Base-by-base conservation (phyloP, 2,329 filamentous ascomycete species). In the Ascocoryne sarcoides region DNA sequence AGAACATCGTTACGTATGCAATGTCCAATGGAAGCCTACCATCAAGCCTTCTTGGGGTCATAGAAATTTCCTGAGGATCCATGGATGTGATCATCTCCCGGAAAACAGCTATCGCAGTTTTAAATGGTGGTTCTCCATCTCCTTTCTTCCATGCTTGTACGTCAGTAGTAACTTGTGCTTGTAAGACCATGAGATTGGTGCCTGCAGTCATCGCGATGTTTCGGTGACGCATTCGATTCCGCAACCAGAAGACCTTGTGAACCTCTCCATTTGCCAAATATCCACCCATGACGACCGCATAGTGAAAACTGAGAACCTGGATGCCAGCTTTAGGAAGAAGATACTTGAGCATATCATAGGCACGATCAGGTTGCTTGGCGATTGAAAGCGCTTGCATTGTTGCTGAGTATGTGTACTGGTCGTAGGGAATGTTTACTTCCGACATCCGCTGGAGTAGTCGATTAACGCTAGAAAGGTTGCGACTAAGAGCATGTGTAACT, bases 401-500 rank as follows among this genome's bases (percentile, higher is more conserved):
- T 36, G 76, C 71, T 33, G 68, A 69, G 54, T 79, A 82, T 2
- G 79, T 80, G 57, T 71, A 67, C 3, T 59, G 62, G 52, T 82
- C 70, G 8, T 71, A 64, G 20, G 62, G 59, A 21, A 83, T 62
- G 0, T 65, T 60, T 30, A 65, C 59, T 4, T 64, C 55, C 34
- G 68, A 60, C 75, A 84, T 82, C 39, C 65, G 65, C 20, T 63
- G 60, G 48, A 78, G 73, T 3, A 76, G 59, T 39, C 67, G 65
- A 47, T 72, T 67, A 12, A 73, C 66, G n/a, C 66, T 66, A 16
- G 65, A 57, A 19, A 79, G 53, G 45, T 82, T 71, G 40, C 81
- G 73, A 5, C 73, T 70, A 40, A 75, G 65, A 5, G 84, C 84
- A 58, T 87, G 73, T 45, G 82, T 75, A 41, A 73, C 69, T 4